phyloP scores from a whole-genome alignment of 768 basidiomycete genomes.

The Podaxis mareebaensis region DNA sequence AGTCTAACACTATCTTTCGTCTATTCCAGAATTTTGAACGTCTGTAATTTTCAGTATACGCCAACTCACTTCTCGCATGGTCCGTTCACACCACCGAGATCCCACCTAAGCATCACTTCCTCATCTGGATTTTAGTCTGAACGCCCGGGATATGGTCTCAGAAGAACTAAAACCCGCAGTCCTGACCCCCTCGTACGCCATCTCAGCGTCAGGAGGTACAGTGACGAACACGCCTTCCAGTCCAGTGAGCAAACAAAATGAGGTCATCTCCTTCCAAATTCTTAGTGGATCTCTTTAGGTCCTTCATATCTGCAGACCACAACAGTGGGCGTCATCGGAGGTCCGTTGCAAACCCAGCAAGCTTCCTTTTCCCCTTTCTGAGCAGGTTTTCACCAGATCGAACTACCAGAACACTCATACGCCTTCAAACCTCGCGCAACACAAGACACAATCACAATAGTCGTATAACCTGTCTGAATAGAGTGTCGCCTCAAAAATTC shows the following conservation, averaged over 20 bases:
- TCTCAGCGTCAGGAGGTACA: neutral
- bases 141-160: constrained; percentile 15
- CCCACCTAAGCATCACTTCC: neutral
- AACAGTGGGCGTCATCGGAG: neutral
- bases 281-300: neutral
- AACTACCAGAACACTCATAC: neutral
- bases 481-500: no score
- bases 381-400: neutral
- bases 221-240: neutral
- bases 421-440: neutral
- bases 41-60: constrained; percentile 2
- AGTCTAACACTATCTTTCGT: neutral
- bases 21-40: no score
- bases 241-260: neutral
- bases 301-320: neutral
- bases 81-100: neutral
- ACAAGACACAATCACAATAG: neutral
- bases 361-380: neutral
- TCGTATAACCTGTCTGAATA: neutral
- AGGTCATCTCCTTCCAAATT: no score
- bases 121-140: neutral
- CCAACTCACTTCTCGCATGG: constrained; percentile 14
- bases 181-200: neutral
- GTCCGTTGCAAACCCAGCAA: neutral
- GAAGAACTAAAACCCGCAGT: neutral